Conservation (phyloP, 495 filamentous ascomycete species). For the Glarea lozoyensis region DNA sequence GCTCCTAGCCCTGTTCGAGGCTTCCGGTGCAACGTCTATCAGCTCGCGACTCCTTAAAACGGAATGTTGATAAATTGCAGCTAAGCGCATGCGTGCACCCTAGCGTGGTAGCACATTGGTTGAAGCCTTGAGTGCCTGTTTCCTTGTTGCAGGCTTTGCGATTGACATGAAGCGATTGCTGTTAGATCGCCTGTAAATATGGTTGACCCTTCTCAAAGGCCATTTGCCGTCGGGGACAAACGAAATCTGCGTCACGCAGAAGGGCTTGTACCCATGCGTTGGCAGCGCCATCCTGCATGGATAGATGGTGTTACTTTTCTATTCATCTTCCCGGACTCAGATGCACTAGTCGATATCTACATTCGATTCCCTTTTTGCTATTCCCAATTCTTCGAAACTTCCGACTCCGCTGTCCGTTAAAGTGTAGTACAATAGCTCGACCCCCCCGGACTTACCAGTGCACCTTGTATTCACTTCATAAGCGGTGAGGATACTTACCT, state of each 20-base stretch:
- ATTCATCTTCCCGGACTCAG: conserved; percentile 4
- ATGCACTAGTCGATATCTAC: conserved; percentile 19
- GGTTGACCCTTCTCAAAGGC: not conserved
- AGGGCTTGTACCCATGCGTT: conserved; percentile 21
- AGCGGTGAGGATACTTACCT: not conserved
- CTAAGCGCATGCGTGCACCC: conserved; percentile 15
- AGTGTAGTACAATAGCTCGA: conserved; percentile 16
- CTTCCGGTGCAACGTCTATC: conserved; percentile 11
- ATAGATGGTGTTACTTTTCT: conserved; percentile 10
- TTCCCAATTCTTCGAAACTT: conserved; percentile 13
- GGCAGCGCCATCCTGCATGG: conserved; percentile 20
- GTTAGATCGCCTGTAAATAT: conserved; percentile 4
- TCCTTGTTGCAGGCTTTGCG: conserved; percentile 1
- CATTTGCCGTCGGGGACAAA: conserved; percentile 17
- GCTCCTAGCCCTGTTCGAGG: conserved; percentile 8
- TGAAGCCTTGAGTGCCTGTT: conserved; percentile 3
- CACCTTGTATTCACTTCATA: conserved; percentile 13
- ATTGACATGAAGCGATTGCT: conserved; percentile 15
- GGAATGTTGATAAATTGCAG: conserved; percentile 5
- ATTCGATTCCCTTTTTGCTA: conserved; percentile 17
- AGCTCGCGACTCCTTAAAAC: not conserved
- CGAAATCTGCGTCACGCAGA: conserved; percentile 17
- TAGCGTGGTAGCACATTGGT: conserved; percentile 2
- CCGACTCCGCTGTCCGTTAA: conserved; percentile 6
- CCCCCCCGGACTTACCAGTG: conserved; percentile 11